Evolutionary conservation across 2,329 filamentous ascomycete genomes (phyloP).

Genomic region (Ophiostoma perfectum): DNA sequence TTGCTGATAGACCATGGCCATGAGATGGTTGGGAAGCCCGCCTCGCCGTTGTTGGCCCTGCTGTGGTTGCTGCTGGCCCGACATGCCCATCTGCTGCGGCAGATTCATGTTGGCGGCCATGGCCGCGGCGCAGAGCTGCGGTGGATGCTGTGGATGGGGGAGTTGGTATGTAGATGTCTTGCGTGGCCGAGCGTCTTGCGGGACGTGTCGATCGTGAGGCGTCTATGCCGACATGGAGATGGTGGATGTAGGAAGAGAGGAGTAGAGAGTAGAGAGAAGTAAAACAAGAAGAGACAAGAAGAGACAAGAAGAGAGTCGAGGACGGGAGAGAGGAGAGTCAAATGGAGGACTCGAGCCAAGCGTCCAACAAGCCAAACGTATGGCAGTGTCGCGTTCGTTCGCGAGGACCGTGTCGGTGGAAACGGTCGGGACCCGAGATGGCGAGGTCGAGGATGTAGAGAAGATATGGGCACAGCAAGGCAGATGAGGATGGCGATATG

Average conservation of each 20-base stretch:
- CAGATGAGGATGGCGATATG: neutral
- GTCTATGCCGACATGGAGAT: conserved; percentile 13
- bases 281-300: neutral
- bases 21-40: conserved; percentile 36
- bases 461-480: neutral
- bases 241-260: neutral
- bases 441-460: neutral
- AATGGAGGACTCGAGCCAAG: too few species aligned
- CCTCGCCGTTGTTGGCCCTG: conserved; percentile 37
- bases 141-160: neutral
- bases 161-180: neutral
- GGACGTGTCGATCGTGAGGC: neutral
- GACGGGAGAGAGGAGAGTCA: neutral
- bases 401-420: neutral
- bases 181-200: too few species aligned
- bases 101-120: conserved; percentile 54
- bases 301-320: neutral
- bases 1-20: conserved; percentile 32
- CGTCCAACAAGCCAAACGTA: too few species aligned
- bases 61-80: conserved; percentile 37
- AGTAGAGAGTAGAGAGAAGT: neutral
- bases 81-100: conserved; percentile 47
- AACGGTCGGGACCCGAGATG: neutral
- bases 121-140: conserved; percentile 35
- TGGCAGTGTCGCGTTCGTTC: neutral